Evolutionary conservation across 1,284 basidiomycete species (phyloP).

Genomic region (Pseudozyma sp.): DNA sequence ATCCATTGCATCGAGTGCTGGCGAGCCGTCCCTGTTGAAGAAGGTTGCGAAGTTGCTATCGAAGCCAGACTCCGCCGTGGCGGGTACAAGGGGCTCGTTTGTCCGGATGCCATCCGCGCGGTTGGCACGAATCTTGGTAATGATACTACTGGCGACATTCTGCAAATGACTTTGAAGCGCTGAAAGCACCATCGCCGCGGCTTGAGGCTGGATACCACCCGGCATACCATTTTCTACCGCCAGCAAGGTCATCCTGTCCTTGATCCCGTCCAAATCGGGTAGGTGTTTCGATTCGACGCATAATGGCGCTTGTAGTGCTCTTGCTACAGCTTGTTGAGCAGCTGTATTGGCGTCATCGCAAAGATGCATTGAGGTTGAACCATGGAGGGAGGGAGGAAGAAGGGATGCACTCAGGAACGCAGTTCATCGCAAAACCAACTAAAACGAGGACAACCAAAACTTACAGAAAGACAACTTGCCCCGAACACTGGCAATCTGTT

Average conservation of each 20-base stretch:
- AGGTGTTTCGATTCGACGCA: slow-evolving; percentile 69
- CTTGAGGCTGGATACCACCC: slow-evolving; percentile 67
- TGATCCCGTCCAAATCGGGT: slow-evolving; percentile 69
- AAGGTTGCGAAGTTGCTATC: slow-evolving; percentile 25
- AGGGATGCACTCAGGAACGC: slow-evolving; percentile 28
- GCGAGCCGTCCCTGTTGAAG: slow-evolving; percentile 18
- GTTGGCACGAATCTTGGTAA: slow-evolving; percentile 62
- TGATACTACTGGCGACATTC: slow-evolving; percentile 61
- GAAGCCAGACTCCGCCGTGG: slow-evolving; percentile 24
- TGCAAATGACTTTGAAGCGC: slow-evolving; percentile 68
- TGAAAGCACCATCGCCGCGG: slow-evolving; percentile 66
- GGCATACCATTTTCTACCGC: slow-evolving; percentile 69
- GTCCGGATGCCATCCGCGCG: slow-evolving; percentile 54
- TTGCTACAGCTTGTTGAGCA: slow-evolving; percentile 60
- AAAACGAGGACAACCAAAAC: slow-evolving; percentile 13
- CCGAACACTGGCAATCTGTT: slow-evolving; percentile 53
- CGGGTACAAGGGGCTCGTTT: slow-evolving; percentile 37
- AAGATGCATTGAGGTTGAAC: too few relatives aligned
- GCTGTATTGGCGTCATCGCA: slow-evolving; percentile 24
- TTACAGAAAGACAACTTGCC: slow-evolving; percentile 53
- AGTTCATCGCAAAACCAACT: slow-evolving; percentile 25
- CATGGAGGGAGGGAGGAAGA: slow-evolving; percentile 10
- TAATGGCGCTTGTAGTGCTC: slow-evolving; percentile 58
- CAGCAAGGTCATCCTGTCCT: slow-evolving; percentile 69
- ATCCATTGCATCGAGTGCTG: slow-evolving; percentile 36